Base-by-base conservation (phyloP, 768 basidiomycete species). In the Pulveroboletus sp. region DNA sequence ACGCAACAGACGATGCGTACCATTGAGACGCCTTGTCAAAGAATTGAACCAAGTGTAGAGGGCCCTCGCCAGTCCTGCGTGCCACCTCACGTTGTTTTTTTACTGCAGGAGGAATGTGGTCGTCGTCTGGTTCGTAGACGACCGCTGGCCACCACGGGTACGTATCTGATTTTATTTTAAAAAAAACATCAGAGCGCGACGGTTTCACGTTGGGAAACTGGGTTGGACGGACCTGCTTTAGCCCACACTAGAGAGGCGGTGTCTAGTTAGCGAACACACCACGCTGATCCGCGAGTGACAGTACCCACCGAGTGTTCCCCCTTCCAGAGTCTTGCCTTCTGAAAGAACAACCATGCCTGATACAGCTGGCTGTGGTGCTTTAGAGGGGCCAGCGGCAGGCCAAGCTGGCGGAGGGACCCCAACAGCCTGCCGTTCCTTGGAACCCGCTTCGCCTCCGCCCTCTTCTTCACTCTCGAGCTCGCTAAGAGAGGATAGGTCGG, bases 91-190 rank as follows among this genome's bases (percentile, higher is more conserved):
- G 61, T 33, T 66, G 56, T 44, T 57, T 68, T 56, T 46, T 67
- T 47, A 68, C 48, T 60, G 65, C 42, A 52, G 57, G 35, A 32
- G 86, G 86, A n/a, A 92, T 76, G 0, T 63, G 64, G 1, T 72
- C 65, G 41, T 85, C 79, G 36, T 83, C 79, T 8, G 78, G 76
- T 24, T 83, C 81, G 45, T 76, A 84, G 14, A 93, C 77, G 8
- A 88, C 81, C 8, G 85, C 93, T 36, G 93, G 89, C 84, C 87
- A 95, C 83, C 84, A 94, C 1, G 93, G 93, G 58, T 75, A 93
- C 0, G 83, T 78, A 32, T 72, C 89, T 90, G n/a, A 21, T 51
- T n/a, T n/a, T n/a, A n/a, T n/a, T n/a, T 21, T 2, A 21, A 21
- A 21, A 14, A 26, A 43, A n/a, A 49, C 11, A 8, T 60, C 46